A percentile compares a stretch with the other conserved stretches of the same genome.
Evolutionary conservation across 2,329 filamentous ascomycete species (phyloP).

Genomic region (Talaromyces sp.): DNA sequence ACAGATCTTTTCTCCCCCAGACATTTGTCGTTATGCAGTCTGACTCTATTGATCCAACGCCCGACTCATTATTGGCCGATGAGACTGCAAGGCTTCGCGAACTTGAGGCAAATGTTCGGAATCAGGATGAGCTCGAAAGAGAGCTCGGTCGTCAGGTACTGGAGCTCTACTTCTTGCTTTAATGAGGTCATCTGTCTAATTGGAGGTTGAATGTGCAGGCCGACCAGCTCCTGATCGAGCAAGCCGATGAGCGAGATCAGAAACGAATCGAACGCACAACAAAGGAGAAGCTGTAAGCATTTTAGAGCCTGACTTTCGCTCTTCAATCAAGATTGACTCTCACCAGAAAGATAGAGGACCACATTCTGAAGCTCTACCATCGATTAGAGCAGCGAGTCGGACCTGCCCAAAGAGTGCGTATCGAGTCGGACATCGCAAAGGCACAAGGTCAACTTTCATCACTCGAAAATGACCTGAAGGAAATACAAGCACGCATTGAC

Average conservation of each 20-base stretch:
- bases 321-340: neutral
- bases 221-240: constrained; percentile 57
- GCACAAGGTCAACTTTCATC: constrained; percentile 62
- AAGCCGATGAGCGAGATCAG: constrained; percentile 61
- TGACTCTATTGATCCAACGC: neutral
- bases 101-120: constrained; percentile 66
- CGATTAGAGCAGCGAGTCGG: constrained; percentile 55
- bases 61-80: constrained; percentile 23
- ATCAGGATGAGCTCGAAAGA: constrained; percentile 86
- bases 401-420: constrained; percentile 46
- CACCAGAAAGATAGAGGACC: constrained; percentile 57
- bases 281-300: constrained; percentile 44
- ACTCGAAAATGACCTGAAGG: constrained; percentile 67
- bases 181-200: constrained; percentile 8
- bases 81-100: constrained; percentile 61
- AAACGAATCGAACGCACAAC: constrained; percentile 59
- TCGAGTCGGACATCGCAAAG: constrained; percentile 58
- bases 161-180: neutral
- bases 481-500: constrained; percentile 77
- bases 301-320: neutral
- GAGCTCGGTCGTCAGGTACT: constrained; percentile 65
- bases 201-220: constrained; percentile 38
- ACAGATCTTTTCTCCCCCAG: neutral
- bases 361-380: constrained; percentile 59
- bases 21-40: constrained; percentile 4